Conservation (phyloP, 176 grass and related monocot species). For the Hordeum marinum region DNA sequence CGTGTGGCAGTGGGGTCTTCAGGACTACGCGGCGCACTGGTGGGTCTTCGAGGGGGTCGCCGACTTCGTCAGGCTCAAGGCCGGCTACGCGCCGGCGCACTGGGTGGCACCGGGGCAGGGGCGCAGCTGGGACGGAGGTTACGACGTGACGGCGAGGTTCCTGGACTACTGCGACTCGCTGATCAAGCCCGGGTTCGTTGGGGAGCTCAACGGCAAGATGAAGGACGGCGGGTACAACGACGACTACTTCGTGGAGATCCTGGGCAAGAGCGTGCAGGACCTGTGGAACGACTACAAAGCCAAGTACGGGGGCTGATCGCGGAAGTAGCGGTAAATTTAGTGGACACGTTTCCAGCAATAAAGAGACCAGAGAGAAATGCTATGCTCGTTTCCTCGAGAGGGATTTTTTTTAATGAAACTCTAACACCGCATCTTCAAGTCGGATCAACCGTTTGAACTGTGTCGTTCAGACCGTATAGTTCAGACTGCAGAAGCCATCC, state of each 20-base stretch:
- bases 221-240: slow-evolving; percentile 45
- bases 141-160: neutral
- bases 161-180: slow-evolving; percentile 23
- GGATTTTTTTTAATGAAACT: too few species aligned
- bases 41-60: slow-evolving; percentile 6
- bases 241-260: slow-evolving; percentile 46
- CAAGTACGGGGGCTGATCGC: slow-evolving; percentile 16
- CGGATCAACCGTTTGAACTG: too few species aligned
- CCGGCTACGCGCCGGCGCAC: neutral
- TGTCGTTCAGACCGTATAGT: too few species aligned
- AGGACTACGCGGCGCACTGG: slow-evolving; percentile 5
- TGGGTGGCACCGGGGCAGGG: neutral
- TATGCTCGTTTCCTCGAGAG: too few species aligned
- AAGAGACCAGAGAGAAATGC: too few species aligned
- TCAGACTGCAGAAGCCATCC: too few species aligned
- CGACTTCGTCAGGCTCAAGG: slow-evolving; percentile 1
- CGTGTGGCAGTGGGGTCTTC: neutral
- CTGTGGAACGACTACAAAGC: slow-evolving; percentile 74
- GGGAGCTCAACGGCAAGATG: slow-evolving; percentile 54
- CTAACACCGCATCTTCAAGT: too few species aligned
- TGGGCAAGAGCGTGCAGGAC: slow-evolving; percentile 50
- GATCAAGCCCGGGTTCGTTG: slow-evolving; percentile 46
- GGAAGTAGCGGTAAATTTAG: too few species aligned
- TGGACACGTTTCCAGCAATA: too few species aligned
- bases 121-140: neutral